Base-by-base conservation (phyloP, 2,329 filamentous ascomycete genomes). In the Beauveria australis region DNA sequence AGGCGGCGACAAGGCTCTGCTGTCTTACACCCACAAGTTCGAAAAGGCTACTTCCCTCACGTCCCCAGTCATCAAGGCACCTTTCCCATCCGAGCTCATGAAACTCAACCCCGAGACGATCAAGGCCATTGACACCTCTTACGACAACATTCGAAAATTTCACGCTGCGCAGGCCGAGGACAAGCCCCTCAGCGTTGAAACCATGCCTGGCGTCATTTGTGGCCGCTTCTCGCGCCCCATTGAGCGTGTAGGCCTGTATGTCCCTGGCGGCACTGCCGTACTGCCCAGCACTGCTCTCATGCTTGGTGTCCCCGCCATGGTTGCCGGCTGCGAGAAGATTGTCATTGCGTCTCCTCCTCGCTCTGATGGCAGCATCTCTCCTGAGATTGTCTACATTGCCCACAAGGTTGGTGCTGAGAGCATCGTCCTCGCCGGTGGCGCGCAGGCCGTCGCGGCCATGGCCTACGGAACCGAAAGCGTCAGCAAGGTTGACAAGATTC, bases 401-500 rank as follows among this genome's bases (percentile, higher is more conserved):
- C 92, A 97, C 83, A 97, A 97, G 77, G 88, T 97, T 59, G 93
- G 93, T 54, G 94, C 94, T 2, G 91, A 97, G 75, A 91, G 90
- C 70, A 97, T 99, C 67, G 93, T 99, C 5, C 83, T 99, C 28
- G 94, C 94, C 12, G 94, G 94, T 63, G 94, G 94, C 64, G 94
- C 93, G 0, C 94, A 99, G 77, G 94, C 94, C 48, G 87, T 99
- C 43, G 94, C 93, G 22, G 94, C 94, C 53, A 89, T 99, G 88
- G 94, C 94, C 2, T 99, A 99, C 76, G 94, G 94, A 53, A 99
- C 94, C 0, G 89, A 97, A 75, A 93, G 87, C 67, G 86, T 99
- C 55, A 90, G 81, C 74, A 99, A 99, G 79, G 94, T 99, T 8
- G 94, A 99, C 81, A 99, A 99, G 84, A 97, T 99, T 67, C 85